Percentiles rank a stretch among this genome's conserved stretches.
Conservation (phyloP, 148 eudicot species). For the Drosera capensis region DNA sequence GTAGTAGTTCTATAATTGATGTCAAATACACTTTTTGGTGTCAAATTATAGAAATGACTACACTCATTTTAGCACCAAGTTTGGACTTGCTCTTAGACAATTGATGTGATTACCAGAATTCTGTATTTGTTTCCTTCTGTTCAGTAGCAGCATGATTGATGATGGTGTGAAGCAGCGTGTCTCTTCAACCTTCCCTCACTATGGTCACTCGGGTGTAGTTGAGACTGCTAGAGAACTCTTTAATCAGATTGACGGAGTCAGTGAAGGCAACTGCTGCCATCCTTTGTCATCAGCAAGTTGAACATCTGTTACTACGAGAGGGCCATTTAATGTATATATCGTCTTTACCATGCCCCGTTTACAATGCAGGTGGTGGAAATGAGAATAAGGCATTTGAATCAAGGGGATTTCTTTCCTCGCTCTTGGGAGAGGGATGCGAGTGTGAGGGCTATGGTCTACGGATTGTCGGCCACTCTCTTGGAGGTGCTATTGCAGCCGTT, state of each 20-base stretch:
- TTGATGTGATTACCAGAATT: background rate
- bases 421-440: slow-evolving; percentile 58
- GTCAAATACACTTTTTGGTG: no score
- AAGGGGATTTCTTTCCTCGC: slow-evolving; percentile 56
- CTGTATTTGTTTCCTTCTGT: slow-evolving; percentile 5
- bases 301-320: no score
- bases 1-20: no score
- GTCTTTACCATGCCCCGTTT: no score
- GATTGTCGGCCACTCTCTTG: slow-evolving; percentile 76
- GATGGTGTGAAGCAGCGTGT: slow-evolving; percentile 19
- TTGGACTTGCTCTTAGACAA: slow-evolving; percentile 3
- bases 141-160: slow-evolving; percentile 27
- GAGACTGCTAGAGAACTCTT: slow-evolving; percentile 70
- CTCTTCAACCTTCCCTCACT: slow-evolving; percentile 38
- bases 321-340: no score
- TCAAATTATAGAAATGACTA: no score
- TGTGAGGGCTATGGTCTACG: slow-evolving; percentile 60
- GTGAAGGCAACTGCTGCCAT: slow-evolving; percentile 8
- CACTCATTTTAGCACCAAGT: no score
- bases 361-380: no score
- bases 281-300: background rate
- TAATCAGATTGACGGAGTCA: slow-evolving; percentile 50
- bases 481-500: slow-evolving; percentile 68
- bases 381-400: slow-evolving; percentile 20
- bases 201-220: slow-evolving; percentile 65